Percentiles rank a stretch among this genome's conserved stretches.
Evolutionary conservation across 208 protist genomes (phyloP).

Genomic region (Trypanosoma scelopori): DNA sequence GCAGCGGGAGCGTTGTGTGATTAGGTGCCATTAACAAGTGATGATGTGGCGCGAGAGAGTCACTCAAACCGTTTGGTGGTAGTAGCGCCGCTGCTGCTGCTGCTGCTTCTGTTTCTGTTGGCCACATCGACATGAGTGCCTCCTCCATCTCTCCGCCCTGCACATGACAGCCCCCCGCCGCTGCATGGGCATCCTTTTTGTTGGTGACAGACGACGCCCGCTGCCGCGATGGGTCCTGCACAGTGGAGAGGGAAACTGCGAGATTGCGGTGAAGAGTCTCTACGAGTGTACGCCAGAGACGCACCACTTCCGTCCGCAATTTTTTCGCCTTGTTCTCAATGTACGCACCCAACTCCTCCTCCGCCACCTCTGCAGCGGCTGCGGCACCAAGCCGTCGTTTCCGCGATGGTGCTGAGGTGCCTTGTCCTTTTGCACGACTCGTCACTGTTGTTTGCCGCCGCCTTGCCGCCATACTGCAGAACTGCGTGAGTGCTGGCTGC

Average conservation of each 20-base stretch:
- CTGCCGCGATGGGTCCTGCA: background rate
- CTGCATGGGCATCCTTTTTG: background rate
- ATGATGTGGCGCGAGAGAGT: background rate
- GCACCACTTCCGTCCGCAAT: conserved; percentile 51
- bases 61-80: background rate
- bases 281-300: conserved; percentile 51
- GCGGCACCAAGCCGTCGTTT: background rate
- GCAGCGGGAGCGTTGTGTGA: conserved; percentile 47
- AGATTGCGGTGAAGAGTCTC: conserved; percentile 50
- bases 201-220: background rate
- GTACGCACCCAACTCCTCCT: conserved; percentile 17
- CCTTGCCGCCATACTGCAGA: conserved; percentile 26
- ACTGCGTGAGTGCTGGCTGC: conserved; percentile 49
- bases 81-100: no score
- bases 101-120: background rate
- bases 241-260: background rate
- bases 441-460: conserved; percentile 1
- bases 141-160: background rate
- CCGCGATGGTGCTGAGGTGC: conserved; percentile 10
- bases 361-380: background rate
- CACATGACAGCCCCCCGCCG: background rate
- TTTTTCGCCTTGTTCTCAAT: conserved; percentile 32
- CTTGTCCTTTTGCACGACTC: background rate
- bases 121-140: background rate
- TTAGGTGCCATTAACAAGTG: conserved; percentile 16